Evolutionary conservation across 768 basidiomycete species (phyloP).

Genomic region (Macrolepiota albuminosa): DNA sequence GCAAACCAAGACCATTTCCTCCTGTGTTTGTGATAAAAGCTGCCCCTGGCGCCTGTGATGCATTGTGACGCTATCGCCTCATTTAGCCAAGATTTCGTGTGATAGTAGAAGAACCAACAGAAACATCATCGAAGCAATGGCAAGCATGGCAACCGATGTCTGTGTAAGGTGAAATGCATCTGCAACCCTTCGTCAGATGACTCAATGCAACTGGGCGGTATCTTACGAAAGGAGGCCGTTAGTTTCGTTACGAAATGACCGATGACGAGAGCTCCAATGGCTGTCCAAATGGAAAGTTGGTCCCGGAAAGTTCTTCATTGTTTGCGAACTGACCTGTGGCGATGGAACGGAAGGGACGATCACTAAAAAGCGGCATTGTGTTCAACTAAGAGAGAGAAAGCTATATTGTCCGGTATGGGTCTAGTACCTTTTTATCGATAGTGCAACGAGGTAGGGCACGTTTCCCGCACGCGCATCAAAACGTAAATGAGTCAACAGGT

Average conservation of each 20-base stretch:
- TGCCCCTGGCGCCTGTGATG: conserved; percentile 61
- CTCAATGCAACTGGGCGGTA: neutral
- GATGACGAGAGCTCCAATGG: conserved; percentile 39
- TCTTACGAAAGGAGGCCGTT: conserved; percentile 41
- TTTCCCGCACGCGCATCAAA: conserved; percentile 11
- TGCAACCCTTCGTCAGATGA: conserved; percentile 18
- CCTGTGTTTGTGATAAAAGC: conserved; percentile 63
- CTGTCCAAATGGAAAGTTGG: conserved; percentile 22
- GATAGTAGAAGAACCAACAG: conserved; percentile 41
- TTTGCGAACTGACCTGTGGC: conserved; percentile 29
- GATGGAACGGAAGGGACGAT: conserved; percentile 41
- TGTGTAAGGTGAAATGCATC: conserved; percentile 67
- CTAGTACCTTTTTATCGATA: conserved; percentile 8
- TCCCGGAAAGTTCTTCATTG: neutral
- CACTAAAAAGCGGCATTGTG: conserved; percentile 45
- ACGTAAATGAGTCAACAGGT: conserved; percentile 6
- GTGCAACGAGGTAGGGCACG: conserved; percentile 14
- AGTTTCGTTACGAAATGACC: conserved; percentile 51
- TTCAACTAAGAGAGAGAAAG: conserved; percentile 1
- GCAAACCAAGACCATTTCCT: conserved; percentile 68
- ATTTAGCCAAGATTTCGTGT: neutral
- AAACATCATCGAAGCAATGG: conserved; percentile 58
- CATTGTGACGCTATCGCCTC: conserved; percentile 49
- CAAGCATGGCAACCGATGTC: conserved; percentile 66
- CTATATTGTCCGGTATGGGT: neutral